phyloP scores from a whole-genome alignment of 2,329 filamentous ascomycete genomes.

The Phaeophleospora eucalypticola region DNA sequence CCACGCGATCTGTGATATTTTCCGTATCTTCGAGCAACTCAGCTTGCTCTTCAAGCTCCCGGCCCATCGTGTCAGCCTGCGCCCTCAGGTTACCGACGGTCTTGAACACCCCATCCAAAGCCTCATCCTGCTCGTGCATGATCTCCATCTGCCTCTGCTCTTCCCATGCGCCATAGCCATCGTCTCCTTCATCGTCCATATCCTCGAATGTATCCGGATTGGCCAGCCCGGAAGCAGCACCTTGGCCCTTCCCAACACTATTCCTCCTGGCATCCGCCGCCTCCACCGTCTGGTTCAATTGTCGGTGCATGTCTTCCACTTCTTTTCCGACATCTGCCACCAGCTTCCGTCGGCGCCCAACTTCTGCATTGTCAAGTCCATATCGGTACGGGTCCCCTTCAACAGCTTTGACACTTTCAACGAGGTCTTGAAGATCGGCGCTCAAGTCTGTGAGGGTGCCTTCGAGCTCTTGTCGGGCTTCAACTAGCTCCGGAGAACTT shows the following conservation, averaged over 20 bases:
- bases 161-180: conserved; percentile 67
- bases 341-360: conserved; percentile 71
- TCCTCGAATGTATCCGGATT: conserved; percentile 54
- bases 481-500: conserved; percentile 64
- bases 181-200: conserved; percentile 42
- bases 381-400: conserved; percentile 84
- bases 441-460: conserved; percentile 68
- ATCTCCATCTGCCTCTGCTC: conserved; percentile 86
- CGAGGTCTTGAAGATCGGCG: conserved; percentile 83
- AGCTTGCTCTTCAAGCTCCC: conserved; percentile 90
- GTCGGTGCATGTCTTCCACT: conserved; percentile 81
- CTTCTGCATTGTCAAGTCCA: conserved; percentile 78
- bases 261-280: conserved; percentile 31
- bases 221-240: conserved; percentile 46
- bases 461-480: conserved; percentile 70
- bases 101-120: conserved; percentile 85
- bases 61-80: conserved; percentile 93
- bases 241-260: conserved; percentile 29
- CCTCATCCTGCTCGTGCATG: conserved; percentile 91
- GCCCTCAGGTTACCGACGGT: conserved; percentile 86
- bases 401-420: conserved; percentile 79
- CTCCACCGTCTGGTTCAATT: conserved; percentile 62
- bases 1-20: conserved; percentile 77
- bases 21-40: conserved; percentile 87
- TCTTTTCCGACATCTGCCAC: conserved; percentile 88